Conservation (phyloP, 2,329 filamentous ascomycete genomes). For the Zasmidium cellare region DNA sequence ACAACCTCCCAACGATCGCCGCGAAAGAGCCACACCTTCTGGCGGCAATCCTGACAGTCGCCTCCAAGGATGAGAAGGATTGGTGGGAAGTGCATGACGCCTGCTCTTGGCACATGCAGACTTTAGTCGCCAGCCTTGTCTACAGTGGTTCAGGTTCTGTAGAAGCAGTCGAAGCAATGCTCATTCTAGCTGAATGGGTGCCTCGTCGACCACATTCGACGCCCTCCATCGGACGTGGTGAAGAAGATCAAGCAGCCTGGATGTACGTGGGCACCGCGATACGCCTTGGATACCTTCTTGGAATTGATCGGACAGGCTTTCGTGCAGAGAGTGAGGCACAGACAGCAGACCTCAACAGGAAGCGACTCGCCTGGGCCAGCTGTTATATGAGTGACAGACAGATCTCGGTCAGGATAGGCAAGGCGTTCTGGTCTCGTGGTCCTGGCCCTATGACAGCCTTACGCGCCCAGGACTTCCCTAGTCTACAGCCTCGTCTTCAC, state of each 20-base stretch:
- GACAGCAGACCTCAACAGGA: constrained; percentile 32
- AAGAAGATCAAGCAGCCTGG: constrained; percentile 37
- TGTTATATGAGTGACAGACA: constrained; percentile 37
- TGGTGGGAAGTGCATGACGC: constrained; percentile 36
- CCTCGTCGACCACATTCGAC: constrained; percentile 30
- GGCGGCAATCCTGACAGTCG: constrained; percentile 35
- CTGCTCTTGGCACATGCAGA: constrained; percentile 36
- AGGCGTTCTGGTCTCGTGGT: constrained; percentile 37
- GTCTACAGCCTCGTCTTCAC: constrained; percentile 26
- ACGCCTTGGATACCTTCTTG: constrained; percentile 35
- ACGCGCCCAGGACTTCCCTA: constrained; percentile 33
- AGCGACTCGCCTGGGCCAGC: constrained; percentile 35
- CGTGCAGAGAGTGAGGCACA: constrained; percentile 29
- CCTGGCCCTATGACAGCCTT: constrained; percentile 36
- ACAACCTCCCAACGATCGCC: constrained; percentile 29
- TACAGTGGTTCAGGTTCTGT: constrained; percentile 33
- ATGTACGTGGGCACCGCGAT: constrained; percentile 37
- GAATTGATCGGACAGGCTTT: constrained; percentile 36
- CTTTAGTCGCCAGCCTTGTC: constrained; percentile 32
- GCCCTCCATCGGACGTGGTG: constrained; percentile 32
- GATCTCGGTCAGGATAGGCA: constrained; percentile 35
- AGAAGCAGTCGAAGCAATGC: constrained; percentile 36
- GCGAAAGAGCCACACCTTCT: constrained; percentile 33
- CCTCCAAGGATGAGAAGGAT: constrained; percentile 34
- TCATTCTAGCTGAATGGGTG: constrained; percentile 37